phyloP scores from a whole-genome alignment of 441 rosid genomes.

The Populus hybrid region DNA sequence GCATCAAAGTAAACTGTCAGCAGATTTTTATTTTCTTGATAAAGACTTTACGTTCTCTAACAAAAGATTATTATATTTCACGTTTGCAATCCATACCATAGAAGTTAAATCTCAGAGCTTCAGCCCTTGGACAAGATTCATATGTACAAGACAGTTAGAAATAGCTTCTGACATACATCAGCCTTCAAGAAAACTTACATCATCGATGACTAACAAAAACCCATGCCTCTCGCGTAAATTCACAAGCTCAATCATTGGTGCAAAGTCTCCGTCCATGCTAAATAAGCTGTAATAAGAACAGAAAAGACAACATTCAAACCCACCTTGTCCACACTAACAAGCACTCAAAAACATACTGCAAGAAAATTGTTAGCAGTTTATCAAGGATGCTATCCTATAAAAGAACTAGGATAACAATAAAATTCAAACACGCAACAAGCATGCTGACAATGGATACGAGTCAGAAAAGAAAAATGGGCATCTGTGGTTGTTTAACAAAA shows the following conservation, averaged over 20 bases:
- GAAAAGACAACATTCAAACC: conserved; percentile 1
- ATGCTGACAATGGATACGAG: neutral
- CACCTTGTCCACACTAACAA: neutral
- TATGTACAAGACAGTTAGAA: neutral
- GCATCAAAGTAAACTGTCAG: neutral
- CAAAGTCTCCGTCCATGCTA: conserved; percentile 99
- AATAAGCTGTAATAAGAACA: conserved; percentile 59
- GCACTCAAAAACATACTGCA: neutral
- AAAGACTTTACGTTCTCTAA: neutral
- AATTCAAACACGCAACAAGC: neutral
- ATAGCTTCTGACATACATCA: neutral
- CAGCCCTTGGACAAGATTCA: neutral
- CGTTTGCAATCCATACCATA: neutral
- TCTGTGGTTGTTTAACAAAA: neutral
- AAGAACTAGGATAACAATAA: neutral
- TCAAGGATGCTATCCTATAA: neutral
- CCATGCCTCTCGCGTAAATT: conserved; percentile 71
- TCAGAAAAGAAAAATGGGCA: neutral
- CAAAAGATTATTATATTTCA: neutral
- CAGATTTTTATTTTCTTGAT: neutral
- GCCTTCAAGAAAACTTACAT: conserved; percentile 50
- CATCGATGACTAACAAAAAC: conserved; percentile 82
- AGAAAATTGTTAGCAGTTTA: neutral
- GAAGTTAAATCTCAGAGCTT: neutral
- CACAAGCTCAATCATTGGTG: conserved; percentile 78